phyloP scores from a whole-genome alignment of 148 eudicot genomes.

The Agrostemma githago region DNA sequence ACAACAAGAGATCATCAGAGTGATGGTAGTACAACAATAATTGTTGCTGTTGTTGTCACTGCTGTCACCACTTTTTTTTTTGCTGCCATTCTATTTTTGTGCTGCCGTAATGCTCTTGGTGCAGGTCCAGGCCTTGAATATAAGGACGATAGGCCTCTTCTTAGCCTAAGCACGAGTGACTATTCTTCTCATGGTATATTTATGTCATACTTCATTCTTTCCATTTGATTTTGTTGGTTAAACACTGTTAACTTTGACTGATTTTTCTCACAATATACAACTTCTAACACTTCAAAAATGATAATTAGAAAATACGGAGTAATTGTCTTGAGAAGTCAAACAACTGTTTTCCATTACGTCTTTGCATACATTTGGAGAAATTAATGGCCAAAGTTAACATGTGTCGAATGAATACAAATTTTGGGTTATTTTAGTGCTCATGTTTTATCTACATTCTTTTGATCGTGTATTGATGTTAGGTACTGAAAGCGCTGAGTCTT shows the following conservation, averaged over 20 bases:
- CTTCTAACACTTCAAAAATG: no score
- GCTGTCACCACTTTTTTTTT: slow-evolving; percentile 49
- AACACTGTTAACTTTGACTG: no score
- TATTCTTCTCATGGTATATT: slow-evolving; percentile 36
- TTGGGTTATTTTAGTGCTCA: background rate
- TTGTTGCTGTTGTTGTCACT: slow-evolving; percentile 56
- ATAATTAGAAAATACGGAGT: no score
- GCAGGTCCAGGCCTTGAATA: slow-evolving; percentile 29
- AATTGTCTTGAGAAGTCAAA: no score
- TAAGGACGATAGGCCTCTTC: slow-evolving; percentile 82
- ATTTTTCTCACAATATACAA: no score
- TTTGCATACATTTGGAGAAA: no score
- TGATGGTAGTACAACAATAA: slow-evolving; percentile 28
- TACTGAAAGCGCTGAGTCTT: slow-evolving; percentile 44
- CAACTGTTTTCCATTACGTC: no score
- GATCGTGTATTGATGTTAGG: slow-evolving; percentile 21
- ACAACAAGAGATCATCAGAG: slow-evolving; percentile 21
- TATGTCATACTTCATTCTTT: background rate
- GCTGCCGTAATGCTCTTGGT: slow-evolving; percentile 39
- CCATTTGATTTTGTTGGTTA: background rate
- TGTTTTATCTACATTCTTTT: background rate
- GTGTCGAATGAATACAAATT: no score
- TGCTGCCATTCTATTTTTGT: slow-evolving; percentile 45
- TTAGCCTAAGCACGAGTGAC: slow-evolving; percentile 74
- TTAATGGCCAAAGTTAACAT: no score